Evolutionary conservation across 2,329 filamentous ascomycete species (phyloP), one percentile per base, ranked within the genome.

Genomic region (Paramyrothecium roridum): DNA sequence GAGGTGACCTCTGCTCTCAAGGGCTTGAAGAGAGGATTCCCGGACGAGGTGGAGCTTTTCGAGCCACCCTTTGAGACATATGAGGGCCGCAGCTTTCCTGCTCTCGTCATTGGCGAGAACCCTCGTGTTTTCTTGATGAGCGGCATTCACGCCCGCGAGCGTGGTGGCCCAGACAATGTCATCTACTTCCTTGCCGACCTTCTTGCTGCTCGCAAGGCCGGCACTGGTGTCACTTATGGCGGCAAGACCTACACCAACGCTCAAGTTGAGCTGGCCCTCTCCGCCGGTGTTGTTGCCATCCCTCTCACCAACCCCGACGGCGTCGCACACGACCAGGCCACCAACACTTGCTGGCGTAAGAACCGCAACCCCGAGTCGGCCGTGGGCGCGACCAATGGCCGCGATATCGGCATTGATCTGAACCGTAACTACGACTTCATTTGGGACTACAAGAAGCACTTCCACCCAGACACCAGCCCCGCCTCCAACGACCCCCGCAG

Each of bases 111-210:
- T 37, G 77, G 77, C 33, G 76, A 73, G 12, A 72, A 73, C 16
- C 76, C 77, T 63, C 71, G 75, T 48, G 71, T 81, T 19, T 80
- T 77, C 63, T 67, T 83, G 52, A 78, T 77, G 54, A 76, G 74
- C 30, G 77, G 68, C 20, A 76, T 82, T 54, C 80, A 83, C 62
- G 76, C 80, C 3, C 76, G 80, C 20, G 80, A 83, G 64, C 74
- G 80, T 26, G 80, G 79, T 45, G 76, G 73, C 1, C 72, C 80
- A 1, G 80, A 83, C 63, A 76, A 78, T 57, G 67, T 82, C 21
- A 67, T 83, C 48, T 80, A 80, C 70, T 82, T 80, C 70, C 72
- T 81, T 45, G 71, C 77, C 0, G 80, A 83, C 60, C 69, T 83
- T 17, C 71, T 83, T 8, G 75, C 74, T 51, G 80, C 80, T 22